Base-by-base conservation (phyloP, 73 alveolate species). In the Blepharisma stoltei region DNA sequence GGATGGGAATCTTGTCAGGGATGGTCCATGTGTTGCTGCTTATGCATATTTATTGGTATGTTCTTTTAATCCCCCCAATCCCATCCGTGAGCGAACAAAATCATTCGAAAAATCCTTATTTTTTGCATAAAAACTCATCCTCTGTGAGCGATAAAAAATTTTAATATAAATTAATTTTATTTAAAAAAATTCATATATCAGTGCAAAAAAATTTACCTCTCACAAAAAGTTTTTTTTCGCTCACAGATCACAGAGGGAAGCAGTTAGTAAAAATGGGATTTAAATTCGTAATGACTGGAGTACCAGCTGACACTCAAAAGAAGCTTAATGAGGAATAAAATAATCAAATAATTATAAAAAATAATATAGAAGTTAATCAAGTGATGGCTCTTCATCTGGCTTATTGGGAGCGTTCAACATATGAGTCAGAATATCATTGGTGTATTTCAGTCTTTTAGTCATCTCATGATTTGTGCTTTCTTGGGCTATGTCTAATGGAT, bases 401-500 rank as follows among this genome's bases (percentile, higher is more conserved):
- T 69, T 9, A 14, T 38, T 44, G 9, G 67, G 67, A 14, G 27
- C 60, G 41, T 46, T 69, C 71, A 90, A 70, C 92, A 90, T 90
- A 71, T 84, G 88, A 47, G 90, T 86, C 7, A 94, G 88, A 60
- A 96, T 93, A 73, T 93, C 98, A 70, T 96, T 95, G 27, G 98
- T 93, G 84, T 96, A 96, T 84, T 90, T 94, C 47, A 96, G 92
- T 83, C 99, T 83, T 90, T 94, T 94, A 44, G 95, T 95, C 99
- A 96, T 94, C 78, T 96, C 99, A 47, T 70, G 77, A 86, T 96
- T 96, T 27, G 92, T 77, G 45, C 95, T 81, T 27, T 96, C 97
- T 84, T 94, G 82, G 65, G 98, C 98, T 38, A 92, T 87, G 44
- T 90, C 82, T 21, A 96, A 83, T 45, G 98, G 98, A 89, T 78